Base-by-base conservation (phyloP, 2,329 filamentous ascomycete genomes). In the Alternaria sp. region DNA sequence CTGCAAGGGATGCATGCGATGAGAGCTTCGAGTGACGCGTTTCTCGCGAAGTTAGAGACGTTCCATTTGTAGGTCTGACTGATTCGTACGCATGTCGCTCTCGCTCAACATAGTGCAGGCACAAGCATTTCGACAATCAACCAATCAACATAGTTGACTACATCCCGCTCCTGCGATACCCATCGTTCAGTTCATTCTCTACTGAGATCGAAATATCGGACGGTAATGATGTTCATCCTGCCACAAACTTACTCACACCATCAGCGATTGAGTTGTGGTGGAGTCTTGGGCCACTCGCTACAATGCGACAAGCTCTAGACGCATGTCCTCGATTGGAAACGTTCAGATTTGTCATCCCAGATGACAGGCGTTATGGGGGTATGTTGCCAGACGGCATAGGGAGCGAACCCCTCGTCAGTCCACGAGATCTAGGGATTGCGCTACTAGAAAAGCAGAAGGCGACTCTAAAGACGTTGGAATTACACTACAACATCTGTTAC, bases 11-110 rank as follows among this genome's bases (percentile, higher is more conserved):
- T 59, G 21, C 58, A 60, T 60, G 53, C 54, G 23, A 44, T 61
- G 30, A 51, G 47, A 21, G 57, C 56, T 21, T 33, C 11, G 37
- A 51, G 55, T 46, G 21, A 15, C 12, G 37, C 30, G 12, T 53
- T 64, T 33, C 49, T 58, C 18, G 30, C 43, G 6, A 62, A 21
- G n/a, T 56, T 58, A 55, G 59, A 60, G 28, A 65, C 58, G 9
- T 59, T 67, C n/a, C 50, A 51, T 41, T 15, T 65, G 58, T 65
- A 47, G 12, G 57, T 41, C 5, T n/a, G 10, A 3, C 47, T 5
- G 2, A 33, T 2, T 14, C 10, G 3, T 3, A 9, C 46, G 4
- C 26, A 51, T 18, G 7, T 33, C 20, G 21, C n/a, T 37, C 45
- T 61, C 18, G 57, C 20, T 37, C 20, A n/a, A 2, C 3, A 20